Percentiles rank a stretch among this genome's conserved stretches.
Conservation (phyloP, 1,284 basidiomycete species). For the Ceratobasidium sp. region DNA sequence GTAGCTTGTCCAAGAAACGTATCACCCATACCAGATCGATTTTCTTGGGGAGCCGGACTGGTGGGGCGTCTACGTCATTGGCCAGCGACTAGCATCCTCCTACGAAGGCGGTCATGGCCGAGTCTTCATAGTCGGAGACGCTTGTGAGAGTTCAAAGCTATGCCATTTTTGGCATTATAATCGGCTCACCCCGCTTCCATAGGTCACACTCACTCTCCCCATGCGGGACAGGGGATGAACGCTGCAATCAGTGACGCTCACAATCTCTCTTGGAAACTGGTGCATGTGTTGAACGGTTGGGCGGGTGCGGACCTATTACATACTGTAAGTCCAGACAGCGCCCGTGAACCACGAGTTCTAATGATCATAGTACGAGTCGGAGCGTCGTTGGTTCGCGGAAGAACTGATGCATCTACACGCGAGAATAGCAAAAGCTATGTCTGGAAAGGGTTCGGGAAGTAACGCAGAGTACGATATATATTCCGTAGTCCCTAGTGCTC, state of each 20-base stretch:
- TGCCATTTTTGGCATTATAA: not conserved
- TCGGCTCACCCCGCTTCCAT: not conserved
- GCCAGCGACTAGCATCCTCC: conserved; percentile 54
- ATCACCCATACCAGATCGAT: conserved; percentile 20
- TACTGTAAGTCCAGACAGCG: not conserved
- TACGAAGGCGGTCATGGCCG: conserved; percentile 52
- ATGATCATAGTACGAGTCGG: conserved; percentile 17
- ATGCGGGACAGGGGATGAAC: conserved; percentile 57
- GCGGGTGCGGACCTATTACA: conserved; percentile 8
- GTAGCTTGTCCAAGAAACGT: conserved; percentile 20
- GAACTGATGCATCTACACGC: conserved; percentile 23
- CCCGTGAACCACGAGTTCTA: not conserved
- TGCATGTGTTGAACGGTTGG: conserved; percentile 30
- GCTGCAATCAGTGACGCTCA: conserved; percentile 55
- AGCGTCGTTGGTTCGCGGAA: conserved; percentile 21
- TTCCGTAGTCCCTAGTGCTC: not conserved
- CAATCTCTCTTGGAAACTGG: conserved; percentile 50
- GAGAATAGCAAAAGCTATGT: conserved; percentile 24
- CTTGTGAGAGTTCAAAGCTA: conserved; percentile 46
- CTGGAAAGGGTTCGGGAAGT: conserved; percentile 23
- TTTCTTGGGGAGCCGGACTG: conserved; percentile 8
- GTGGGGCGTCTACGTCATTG: conserved; percentile 48
- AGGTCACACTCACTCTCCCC: conserved; percentile 56
- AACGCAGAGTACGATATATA: conserved; percentile 18
- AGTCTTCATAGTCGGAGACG: conserved; percentile 56